Evolutionary conservation across 176 grass and related monocot species (phyloP).

Genomic region (Oryza meyeriana): DNA sequence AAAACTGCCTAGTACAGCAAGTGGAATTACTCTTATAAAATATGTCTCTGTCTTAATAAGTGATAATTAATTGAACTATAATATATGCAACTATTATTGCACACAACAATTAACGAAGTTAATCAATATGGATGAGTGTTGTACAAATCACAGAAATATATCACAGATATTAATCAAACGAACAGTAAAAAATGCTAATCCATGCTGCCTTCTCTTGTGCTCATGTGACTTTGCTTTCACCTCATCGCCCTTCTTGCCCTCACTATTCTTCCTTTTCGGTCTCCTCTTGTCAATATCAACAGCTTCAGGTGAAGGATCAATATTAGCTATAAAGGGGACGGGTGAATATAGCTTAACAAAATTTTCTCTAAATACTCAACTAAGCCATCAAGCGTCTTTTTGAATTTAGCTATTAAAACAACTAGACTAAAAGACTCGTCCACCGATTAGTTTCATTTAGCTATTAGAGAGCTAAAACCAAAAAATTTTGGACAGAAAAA

Average conservation of each 20-base stretch:
- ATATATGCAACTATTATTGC: background rate
- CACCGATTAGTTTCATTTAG: no score
- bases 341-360: no score
- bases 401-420: no score
- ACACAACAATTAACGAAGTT: background rate
- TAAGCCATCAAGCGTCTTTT: no score
- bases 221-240: background rate
- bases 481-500: no score
- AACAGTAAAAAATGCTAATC: background rate
- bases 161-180: background rate
- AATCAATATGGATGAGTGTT: background rate
- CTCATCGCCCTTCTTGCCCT: background rate
- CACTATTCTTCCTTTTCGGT: background rate
- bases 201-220: background rate
- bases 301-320: background rate
- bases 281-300: background rate
- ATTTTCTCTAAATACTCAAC: no score
- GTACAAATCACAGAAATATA: background rate
- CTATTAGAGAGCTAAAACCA: no score
- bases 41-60: background rate
- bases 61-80: background rate
- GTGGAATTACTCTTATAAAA: background rate
- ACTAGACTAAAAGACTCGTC: no score
- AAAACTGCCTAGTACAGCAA: background rate
- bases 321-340: no score